Base-by-base conservation (phyloP, 176 grass and related monocot genomes). In the Rhynchospora tenuis region DNA sequence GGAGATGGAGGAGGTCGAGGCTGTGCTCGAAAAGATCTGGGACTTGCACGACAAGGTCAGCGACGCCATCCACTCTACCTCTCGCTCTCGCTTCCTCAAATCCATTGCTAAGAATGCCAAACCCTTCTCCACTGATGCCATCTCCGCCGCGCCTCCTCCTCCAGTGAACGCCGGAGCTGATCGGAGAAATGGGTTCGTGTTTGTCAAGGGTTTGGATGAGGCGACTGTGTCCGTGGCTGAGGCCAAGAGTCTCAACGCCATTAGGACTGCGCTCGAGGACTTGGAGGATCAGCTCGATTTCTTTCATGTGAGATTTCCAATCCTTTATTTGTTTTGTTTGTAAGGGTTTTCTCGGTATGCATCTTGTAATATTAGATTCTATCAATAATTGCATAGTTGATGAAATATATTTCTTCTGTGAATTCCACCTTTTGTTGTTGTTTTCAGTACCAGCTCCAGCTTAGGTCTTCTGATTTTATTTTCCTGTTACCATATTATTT, bases 11-110 rank as follows among this genome's bases (percentile, higher is more conserved):
- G 89, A 90, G 84, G 88, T 84, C 52, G 88, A 86, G 68, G 83
- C 82, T 31, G 91, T 97, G 81, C 86, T 97, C 48, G 94, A 94
- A 84, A 94, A 90, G 89, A 94, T 97, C 91, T 97, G 94, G 84
- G 91, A 97, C 79, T 88, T 97, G 72, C 94, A 97, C 87, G 89
- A 97, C 91, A 97, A 91, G 86, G 88, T 91, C 78, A 97, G 94
- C 89, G 94, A 91, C 84, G 89, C 91, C 81, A 97, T 97, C 81
- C 94, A 93, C 84, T 86, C 88, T 46, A 88, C 93, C 89, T 93
- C 91, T 60, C 91, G 94, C 51, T 86, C 89, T 48, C 89, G 91
- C 20, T 97, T 97, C 86, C 91, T 97, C 33, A 87, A 87, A 83
- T 56, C 89, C 77, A 87, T 94, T 54, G 84, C 86, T 9, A 82